These are phyloP conservation scores for Chamaecyparis obtusa DNA, from an alignment of 75 land plant species.

Conservation along the genomic window DNA sequence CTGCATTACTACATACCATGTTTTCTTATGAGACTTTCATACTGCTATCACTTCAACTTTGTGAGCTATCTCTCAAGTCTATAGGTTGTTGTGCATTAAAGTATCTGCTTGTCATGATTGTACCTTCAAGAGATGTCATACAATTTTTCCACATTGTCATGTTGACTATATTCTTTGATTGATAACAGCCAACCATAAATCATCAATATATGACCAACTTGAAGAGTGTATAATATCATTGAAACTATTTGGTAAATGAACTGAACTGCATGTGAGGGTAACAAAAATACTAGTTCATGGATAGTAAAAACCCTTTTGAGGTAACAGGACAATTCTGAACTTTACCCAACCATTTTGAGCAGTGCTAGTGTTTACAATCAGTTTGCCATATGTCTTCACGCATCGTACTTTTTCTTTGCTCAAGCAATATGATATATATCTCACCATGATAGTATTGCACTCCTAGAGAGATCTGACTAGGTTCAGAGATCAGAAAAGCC, in stretches of 20 bases:
- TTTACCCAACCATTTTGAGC: not conserved
- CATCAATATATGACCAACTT: no score
- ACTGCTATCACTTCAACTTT: no score
- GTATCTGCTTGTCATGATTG: no score
- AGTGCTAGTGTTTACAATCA: not conserved
- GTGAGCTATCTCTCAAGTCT: no score
- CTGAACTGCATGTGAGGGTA: not conserved
- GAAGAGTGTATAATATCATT: no score
- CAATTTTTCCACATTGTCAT: no score
- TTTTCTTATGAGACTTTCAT: no score
- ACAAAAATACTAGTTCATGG: not conserved
- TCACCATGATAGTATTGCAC: not conserved
- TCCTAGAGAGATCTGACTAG: not conserved
- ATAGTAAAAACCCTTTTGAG: not conserved
- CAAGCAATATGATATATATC: not conserved
- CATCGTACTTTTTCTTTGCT: not conserved
- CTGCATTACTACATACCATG: no score
- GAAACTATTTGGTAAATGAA: not conserved
- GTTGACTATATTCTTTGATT: no score
- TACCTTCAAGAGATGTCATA: no score
- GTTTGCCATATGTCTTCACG: not conserved
- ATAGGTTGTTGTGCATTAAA: no score
- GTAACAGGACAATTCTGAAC: not conserved
- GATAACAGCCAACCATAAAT: no score
- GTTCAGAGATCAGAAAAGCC: not conserved